Evolutionary conservation across 805 yeast species (phyloP).

Genomic region (Lipomyces orientalis): DNA sequence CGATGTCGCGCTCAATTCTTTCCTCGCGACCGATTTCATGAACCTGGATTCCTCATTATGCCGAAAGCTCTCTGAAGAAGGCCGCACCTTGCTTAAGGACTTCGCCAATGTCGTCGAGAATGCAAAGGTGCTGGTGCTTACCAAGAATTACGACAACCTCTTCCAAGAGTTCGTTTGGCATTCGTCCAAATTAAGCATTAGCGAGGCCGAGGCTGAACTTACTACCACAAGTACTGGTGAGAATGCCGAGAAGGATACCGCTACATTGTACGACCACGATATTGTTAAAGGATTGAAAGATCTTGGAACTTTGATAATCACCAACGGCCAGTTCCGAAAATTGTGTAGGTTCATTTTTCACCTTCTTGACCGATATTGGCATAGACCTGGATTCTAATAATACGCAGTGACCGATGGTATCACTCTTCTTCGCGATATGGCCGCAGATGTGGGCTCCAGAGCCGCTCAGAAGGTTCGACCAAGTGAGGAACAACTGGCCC

Average conservation of each 20-base stretch:
- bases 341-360: constrained; percentile 23
- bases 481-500: constrained; percentile 22
- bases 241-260: constrained; percentile 12
- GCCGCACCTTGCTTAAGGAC: constrained; percentile 18
- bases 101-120: constrained; percentile 19
- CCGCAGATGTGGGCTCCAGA: constrained; percentile 19
- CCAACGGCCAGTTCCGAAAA: constrained; percentile 37
- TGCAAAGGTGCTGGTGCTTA: constrained; percentile 22
- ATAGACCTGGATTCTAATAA: background rate
- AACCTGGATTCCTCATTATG: constrained; percentile 15
- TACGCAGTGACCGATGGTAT: constrained; percentile 26
- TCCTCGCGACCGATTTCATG: constrained; percentile 19
- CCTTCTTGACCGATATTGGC: background rate
- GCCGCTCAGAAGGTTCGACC: constrained; percentile 25
- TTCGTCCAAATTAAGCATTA: constrained; percentile 14
- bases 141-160: constrained; percentile 31
- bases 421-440: constrained; percentile 31
- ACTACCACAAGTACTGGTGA: background rate
- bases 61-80: constrained; percentile 29
- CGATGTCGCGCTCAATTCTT: constrained; percentile 33
- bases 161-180: constrained; percentile 37
- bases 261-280: constrained; percentile 27
- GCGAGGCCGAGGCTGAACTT: background rate
- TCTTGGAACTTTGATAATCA: constrained; percentile 29
- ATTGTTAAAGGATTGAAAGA: constrained; percentile 21